Percentiles rank a stretch among this genome's conserved stretches.
Conservation (phyloP, 2,329 filamentous ascomycete species). For the Aspergillus fijiensis region DNA sequence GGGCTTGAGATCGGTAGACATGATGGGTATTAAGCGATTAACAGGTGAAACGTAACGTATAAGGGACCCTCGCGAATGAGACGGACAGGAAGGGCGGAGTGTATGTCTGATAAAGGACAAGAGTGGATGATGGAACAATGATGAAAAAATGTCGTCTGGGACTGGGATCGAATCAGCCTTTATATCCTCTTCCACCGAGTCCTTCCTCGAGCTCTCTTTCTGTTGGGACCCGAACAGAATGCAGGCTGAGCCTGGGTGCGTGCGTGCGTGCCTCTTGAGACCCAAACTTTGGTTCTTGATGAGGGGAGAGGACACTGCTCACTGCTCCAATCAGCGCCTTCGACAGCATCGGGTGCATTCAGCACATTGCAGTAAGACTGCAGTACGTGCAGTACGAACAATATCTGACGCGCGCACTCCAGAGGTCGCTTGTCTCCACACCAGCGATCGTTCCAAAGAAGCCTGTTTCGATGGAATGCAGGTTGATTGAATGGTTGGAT, state of each 20-base stretch:
- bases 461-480: constrained; percentile 1
- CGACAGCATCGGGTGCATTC: not conserved
- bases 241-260: constrained; percentile 3
- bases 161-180: constrained; percentile 3
- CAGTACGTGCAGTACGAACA: not conserved
- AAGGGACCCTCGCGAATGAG: not conserved
- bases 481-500: constrained; percentile 9
- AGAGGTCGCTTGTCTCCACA: not conserved
- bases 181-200: constrained; percentile 1
- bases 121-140: not conserved
- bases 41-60: not conserved
- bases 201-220: not conserved
- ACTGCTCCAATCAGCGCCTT: not conserved
- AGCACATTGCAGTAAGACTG: not conserved
- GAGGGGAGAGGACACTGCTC: not conserved
- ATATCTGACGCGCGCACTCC: not conserved
- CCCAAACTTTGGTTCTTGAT: constrained; percentile 2
- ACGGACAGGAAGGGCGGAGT: not conserved
- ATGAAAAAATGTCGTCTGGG: constrained; percentile 9
- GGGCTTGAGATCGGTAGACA: constrained; percentile 37
- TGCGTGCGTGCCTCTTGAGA: constrained; percentile 9
- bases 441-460: constrained; percentile 1
- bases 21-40: constrained; percentile 15
- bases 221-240: not conserved
- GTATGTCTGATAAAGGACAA: not conserved